Conservation (phyloP, 768 basidiomycete genomes). For the Suillus placidus region DNA sequence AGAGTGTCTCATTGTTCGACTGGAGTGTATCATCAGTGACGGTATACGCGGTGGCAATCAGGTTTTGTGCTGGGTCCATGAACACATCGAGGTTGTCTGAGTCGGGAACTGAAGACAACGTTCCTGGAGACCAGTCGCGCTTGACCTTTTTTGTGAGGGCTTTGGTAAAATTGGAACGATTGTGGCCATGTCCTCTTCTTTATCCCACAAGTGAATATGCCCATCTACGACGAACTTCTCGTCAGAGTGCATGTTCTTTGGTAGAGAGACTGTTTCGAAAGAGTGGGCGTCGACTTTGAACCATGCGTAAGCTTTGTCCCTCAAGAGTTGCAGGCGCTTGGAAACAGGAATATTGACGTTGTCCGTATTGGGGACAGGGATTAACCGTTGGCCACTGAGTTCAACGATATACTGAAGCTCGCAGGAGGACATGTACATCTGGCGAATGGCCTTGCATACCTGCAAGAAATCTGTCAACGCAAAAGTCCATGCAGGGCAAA, state of each 20-base stretch:
- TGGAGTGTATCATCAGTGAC: not conserved
- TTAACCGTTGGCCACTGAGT: not conserved
- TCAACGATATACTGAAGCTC: not conserved
- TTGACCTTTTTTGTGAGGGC: not conserved
- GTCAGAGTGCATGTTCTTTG: not conserved
- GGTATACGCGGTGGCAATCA: not conserved
- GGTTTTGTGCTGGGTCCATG: not conserved
- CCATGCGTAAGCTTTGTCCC: not conserved
- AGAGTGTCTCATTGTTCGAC: not conserved
- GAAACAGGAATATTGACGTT: not conserved
- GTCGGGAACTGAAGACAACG: not conserved
- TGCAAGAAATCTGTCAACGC: not conserved
- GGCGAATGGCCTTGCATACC: not conserved
- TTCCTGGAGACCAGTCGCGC: not conserved
- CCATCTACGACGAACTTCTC: not conserved
- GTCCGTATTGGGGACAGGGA: not conserved
- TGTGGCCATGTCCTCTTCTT: not conserved
- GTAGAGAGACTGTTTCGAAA: not conserved
- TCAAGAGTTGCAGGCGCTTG: not conserved
- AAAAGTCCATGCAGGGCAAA: not conserved
- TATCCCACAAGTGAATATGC: not conserved
- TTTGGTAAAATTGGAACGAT: not conserved
- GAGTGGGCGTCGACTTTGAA: not conserved
- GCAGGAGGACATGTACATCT: not conserved
- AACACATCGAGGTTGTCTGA: not conserved